phyloP scores from a whole-genome alignment of 306 rosid species.

The Begonia peltatifolia region DNA sequence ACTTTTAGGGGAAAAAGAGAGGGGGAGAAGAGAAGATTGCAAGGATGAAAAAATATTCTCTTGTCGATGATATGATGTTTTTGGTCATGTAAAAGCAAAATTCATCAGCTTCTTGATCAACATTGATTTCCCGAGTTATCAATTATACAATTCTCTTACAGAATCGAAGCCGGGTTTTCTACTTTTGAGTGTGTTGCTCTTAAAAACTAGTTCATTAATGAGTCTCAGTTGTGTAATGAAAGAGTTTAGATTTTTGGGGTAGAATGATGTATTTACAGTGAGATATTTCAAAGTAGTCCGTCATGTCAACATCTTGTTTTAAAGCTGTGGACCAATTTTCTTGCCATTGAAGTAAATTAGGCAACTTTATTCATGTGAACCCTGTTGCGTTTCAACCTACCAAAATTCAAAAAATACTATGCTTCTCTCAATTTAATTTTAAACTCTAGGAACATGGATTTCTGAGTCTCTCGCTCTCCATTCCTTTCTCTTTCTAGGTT shows the following conservation, averaged over 20 bases:
- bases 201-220: no score
- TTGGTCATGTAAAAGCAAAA: neutral
- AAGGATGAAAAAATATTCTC: constrained; percentile 12
- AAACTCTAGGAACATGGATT: constrained; percentile 28
- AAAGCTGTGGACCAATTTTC: constrained; percentile 61
- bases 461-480: constrained; percentile 15
- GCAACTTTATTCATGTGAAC: constrained; percentile 96
- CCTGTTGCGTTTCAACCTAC: constrained; percentile 69
- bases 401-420: constrained; percentile 47
- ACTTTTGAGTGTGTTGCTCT: no score
- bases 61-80: constrained; percentile 9
- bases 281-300: constrained; percentile 18
- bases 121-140: neutral
- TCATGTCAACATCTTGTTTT: constrained; percentile 55
- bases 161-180: no score
- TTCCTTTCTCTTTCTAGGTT: constrained; percentile 21
- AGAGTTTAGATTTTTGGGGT: neutral
- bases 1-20: neutral
- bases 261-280: neutral
- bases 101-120: neutral
- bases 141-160: no score
- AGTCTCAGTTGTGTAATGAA: no score
- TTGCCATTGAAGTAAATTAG: constrained; percentile 79
- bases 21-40: constrained; percentile 3
- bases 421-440: constrained; percentile 33